Evolutionary conservation across 768 basidiomycete genomes (phyloP), one percentile per base, ranked within the genome.

Genomic region (Russula sp.): DNA sequence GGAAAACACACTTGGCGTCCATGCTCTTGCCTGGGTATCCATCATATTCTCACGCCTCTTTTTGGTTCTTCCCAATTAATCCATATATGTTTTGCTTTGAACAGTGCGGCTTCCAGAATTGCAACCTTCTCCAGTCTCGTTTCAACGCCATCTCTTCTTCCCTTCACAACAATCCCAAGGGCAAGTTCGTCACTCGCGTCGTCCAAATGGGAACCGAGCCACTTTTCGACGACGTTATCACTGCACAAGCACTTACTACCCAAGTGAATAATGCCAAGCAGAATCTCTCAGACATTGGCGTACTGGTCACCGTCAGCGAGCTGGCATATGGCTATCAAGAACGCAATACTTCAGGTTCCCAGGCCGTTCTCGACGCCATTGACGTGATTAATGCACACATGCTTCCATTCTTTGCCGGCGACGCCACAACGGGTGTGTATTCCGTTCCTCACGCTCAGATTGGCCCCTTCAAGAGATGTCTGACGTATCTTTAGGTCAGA

Each of bases 151-250:
- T 75, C 8, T 59, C 74, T 42, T 68, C 68, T 13, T 64, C 69
- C 22, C 66, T 73, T 53, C 73, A 72, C 60, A 62, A 67, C 26
- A 75, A 73, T 57, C 71, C 71, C 16, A 67, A 59, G 59, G 86
- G 84, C 18, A 82, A 83, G 66, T 88, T 83, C 59, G 81, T 88
- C 28, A 87, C 85, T 0, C 82, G 86, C 22, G 84, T 76, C 1
- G 73, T 89, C 4, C 87, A 89, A 65, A 89, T 89, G 67, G 88
- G 88, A 36, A 86, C 86, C 0, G 88, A 89, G 69, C 87, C 87
- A 1, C 75, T 89, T 24, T 89, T 73, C 63, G 87, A 88, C 69
- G 59, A 73, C 52, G 88, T 81, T 22, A 59, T 46, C 75, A 88
- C 53, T 71, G 76, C 11, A 3, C 78, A 81, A 9, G 46, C 70